These are phyloP conservation scores for Dictyophora rubrovolvata DNA, from an alignment of 768 basidiomycete species.

Conservation along the genomic window DNA sequence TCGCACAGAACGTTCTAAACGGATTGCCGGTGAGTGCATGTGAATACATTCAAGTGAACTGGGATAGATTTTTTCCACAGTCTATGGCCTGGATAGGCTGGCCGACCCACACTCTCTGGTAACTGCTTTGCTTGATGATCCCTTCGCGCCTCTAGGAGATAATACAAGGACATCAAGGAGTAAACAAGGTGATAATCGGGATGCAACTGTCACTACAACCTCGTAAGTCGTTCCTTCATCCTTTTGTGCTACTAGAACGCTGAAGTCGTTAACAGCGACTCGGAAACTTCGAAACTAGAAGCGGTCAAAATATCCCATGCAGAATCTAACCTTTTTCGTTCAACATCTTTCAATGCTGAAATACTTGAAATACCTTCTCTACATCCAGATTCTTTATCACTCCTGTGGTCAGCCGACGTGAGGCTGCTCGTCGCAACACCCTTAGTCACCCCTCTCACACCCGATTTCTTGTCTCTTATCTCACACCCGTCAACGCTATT, in stretches of 20 bases:
- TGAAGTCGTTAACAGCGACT: constrained; percentile 11
- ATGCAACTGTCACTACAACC: not conserved
- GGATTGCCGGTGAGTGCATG: constrained; percentile 37
- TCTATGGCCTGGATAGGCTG: constrained; percentile 46
- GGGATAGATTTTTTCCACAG: constrained; percentile 24
- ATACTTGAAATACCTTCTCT: constrained; percentile 6
- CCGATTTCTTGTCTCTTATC: constrained; percentile 16
- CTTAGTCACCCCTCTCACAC: constrained; percentile 35
- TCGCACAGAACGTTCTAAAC: constrained; percentile 8
- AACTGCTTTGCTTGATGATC: constrained; percentile 61
- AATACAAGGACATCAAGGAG: constrained; percentile 10
- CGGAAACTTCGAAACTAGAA: constrained; percentile 30
- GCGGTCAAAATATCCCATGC: constrained; percentile 33
- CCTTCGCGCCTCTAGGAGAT: constrained; percentile 44
- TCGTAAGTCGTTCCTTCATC: not conserved
- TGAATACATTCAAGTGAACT: not conserved
- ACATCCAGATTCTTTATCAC: constrained; percentile 13
- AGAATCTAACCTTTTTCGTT: constrained; percentile 2
- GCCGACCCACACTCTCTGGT: constrained; percentile 50
- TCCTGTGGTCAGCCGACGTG: constrained; percentile 41
- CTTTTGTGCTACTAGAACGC: not conserved
- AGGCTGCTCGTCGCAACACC: constrained; percentile 59
- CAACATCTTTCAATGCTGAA: constrained; percentile 1
- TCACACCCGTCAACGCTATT: constrained; percentile 21
- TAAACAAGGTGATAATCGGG: not conserved